These are phyloP conservation scores for Infundibulicybe gibba DNA, from an alignment of 768 basidiomycete genomes.

Conservation along the genomic window DNA sequence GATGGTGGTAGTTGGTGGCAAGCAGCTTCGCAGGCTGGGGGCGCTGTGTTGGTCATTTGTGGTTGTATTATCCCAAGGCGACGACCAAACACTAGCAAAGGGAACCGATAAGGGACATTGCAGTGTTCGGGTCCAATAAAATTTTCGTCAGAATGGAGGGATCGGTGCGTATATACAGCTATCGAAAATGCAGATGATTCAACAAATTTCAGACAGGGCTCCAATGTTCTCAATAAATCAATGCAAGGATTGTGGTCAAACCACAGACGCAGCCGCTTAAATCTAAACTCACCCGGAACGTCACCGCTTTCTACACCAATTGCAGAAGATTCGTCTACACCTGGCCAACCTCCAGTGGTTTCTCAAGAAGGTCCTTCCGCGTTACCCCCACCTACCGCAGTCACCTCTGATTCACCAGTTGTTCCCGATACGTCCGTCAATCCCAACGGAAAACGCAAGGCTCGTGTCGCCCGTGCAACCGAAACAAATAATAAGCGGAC, in stretches of 20 bases:
- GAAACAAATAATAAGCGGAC: slow-evolving; percentile 59
- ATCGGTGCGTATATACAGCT: too few species aligned
- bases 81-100: too few species aligned
- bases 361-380: slow-evolving; percentile 13
- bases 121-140: too few species aligned
- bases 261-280: slow-evolving; percentile 62
- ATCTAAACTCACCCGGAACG: slow-evolving; percentile 50
- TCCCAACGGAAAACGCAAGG: slow-evolving; percentile 55
- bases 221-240: slow-evolving; percentile 72
- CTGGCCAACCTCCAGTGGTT: slow-evolving; percentile 16
- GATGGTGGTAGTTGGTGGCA: too few species aligned
- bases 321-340: slow-evolving; percentile 16
- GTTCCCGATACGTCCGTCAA: slow-evolving; percentile 11
- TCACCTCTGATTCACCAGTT: slow-evolving; percentile 9
- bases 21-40: too few species aligned
- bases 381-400: slow-evolving; percentile 7
- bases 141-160: too few species aligned
- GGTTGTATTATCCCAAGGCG: too few species aligned
- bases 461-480: slow-evolving; percentile 44
- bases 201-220: slow-evolving; percentile 36
- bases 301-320: slow-evolving; percentile 18
- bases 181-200: too few species aligned
- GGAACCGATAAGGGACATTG: too few species aligned
- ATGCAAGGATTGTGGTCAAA: slow-evolving; percentile 79
- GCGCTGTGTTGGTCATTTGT: too few species aligned